Percentiles rank a stretch among this genome's conserved stretches.
phyloP scores from a whole-genome alignment of 768 basidiomycete genomes.

The Leucosporidium yakuticum region DNA sequence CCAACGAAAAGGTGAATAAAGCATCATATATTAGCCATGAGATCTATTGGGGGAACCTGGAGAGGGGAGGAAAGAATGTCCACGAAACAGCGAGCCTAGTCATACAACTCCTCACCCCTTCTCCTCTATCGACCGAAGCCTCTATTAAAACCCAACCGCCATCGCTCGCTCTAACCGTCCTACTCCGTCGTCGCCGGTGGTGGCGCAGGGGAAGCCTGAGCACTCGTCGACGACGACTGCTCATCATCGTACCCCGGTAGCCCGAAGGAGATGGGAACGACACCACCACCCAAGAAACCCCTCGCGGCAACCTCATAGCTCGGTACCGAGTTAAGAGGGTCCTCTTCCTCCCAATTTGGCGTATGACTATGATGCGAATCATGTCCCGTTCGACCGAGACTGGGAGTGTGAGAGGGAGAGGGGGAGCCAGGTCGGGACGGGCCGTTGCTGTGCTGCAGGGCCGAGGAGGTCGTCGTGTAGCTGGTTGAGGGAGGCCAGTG shows the following conservation, averaged over 20 bases:
- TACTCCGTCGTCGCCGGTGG: no score
- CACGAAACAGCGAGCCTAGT: no score
- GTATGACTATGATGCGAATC: background rate
- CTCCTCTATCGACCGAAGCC: no score
- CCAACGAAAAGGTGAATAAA: no score
- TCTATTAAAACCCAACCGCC: no score
- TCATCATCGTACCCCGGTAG: slow-evolving; percentile 79
- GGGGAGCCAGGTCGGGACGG: no score
- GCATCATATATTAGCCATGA: no score
- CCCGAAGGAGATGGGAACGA: slow-evolving; percentile 74
- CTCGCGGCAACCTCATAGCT: slow-evolving; percentile 75
- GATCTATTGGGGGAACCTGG: no score
- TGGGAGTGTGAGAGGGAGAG: background rate
- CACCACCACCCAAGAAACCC: slow-evolving; percentile 80
- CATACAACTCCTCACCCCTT: no score
- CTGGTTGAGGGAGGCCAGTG: background rate
- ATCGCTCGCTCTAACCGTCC: no score
- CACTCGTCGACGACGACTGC: background rate
- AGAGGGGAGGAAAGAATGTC: no score
- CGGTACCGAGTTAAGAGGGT: slow-evolving; percentile 67
- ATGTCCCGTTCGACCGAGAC: background rate
- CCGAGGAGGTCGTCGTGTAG: background rate
- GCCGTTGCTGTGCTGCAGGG: background rate
- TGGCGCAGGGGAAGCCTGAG: no score
- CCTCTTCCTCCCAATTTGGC: slow-evolving; percentile 7